Percentiles rank a stretch among this genome's conserved stretches.
Evolutionary conservation across 345 rosid genomes (phyloP).

Genomic region (Eucalyptus cladocalyx): DNA sequence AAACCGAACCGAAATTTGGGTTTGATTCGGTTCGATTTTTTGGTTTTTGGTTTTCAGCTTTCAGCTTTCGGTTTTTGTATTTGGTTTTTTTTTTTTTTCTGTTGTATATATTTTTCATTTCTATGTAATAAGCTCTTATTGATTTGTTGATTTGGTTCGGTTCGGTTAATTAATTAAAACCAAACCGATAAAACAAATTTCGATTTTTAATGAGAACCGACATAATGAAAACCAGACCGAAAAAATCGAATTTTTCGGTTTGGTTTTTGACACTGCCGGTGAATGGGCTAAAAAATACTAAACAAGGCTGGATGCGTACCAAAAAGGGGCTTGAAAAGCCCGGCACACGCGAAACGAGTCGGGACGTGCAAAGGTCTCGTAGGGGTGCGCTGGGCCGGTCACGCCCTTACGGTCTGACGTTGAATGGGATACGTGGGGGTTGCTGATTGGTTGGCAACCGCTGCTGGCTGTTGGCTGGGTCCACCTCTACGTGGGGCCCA

Average conservation of each 20-base stretch:
- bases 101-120: too few relatives aligned
- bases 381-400: fast-evolving
- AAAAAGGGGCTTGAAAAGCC: background rate
- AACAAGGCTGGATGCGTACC: background rate
- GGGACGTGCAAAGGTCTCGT: background rate
- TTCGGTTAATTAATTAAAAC: too few relatives aligned
- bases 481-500: too few relatives aligned
- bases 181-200: too few relatives aligned
- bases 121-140: fast-evolving
- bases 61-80: too few relatives aligned
- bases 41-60: fast-evolving
- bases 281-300: background rate
- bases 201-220: too few relatives aligned
- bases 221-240: fast-evolving
- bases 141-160: fast-evolving
- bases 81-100: too few relatives aligned
- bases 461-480: too few relatives aligned
- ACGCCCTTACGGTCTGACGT: background rate
- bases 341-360: background rate
- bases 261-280: fast-evolving
- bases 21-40: fast-evolving
- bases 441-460: background rate
- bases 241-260: too few relatives aligned
- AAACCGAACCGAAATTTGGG: fast-evolving
- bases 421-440: background rate